Base-by-base conservation (phyloP, 2,329 filamentous ascomycete species). In the Fusarium sp. region DNA sequence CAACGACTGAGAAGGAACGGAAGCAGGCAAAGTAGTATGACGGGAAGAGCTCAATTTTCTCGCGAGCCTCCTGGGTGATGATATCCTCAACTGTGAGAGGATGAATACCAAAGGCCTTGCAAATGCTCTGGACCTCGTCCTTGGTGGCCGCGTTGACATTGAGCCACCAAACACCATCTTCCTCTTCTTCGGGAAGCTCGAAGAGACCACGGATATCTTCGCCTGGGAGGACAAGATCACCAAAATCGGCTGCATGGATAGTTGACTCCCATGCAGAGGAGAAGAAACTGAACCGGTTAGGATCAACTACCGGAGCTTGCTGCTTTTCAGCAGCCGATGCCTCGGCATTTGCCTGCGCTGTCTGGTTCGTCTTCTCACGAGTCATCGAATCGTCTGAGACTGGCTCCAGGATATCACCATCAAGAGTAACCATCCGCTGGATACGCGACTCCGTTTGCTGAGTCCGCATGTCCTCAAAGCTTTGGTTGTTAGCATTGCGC, bases 11-110 rank as follows among this genome's bases (percentile, higher is more conserved):
- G 81, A 98, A 99, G 2, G 93, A 97, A 49, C 94, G 88, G 84
- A 98, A 99, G 76, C 92, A 96, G 46, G 97, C 92, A 76, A 99
- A 98, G 79, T 99, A 99, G 80, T 99, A 99, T 38, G 93, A 92
- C 24, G 92, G 91, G 79, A 99, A 99, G 24, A 99, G 84, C 77
- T 99, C 95, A 53, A 99, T 97, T 81, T 99, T 99, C 79, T 99
- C 95, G 39, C 95, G 93, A 10, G 93, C 91, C 78, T 99, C 95
- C 74, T 97, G 93, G 0, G 92, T 96, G 58, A 90, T 89, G 68
- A 99, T 97, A 81, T 99, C 95, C 77, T 99, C 95, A 35, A 94
- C 91, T 0, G 95, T 99, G 76, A 99, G 81, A 31, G 94, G 94
- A 77, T 99, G 95, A 51, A 99, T 91, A 12, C 92, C 92, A 76